These are phyloP conservation scores for Zoysia matrella DNA, from an alignment of 202 grass and related monocot genomes.

Conservation along the genomic window DNA sequence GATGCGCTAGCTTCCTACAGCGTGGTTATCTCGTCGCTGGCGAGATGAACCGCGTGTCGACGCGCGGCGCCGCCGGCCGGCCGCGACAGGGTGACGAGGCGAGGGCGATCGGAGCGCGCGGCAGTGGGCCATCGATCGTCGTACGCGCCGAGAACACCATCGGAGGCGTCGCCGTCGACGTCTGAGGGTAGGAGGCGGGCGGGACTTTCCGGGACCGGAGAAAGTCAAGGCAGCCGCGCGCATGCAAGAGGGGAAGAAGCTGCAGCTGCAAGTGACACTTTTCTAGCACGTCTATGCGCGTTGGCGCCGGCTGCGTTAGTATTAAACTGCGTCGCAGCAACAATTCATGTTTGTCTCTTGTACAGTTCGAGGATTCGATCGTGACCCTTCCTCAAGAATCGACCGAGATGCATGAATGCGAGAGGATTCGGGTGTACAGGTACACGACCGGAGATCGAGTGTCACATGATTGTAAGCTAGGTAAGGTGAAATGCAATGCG, in stretches of 20 bases:
- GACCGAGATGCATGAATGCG: not conserved
- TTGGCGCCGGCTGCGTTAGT: too few relatives aligned
- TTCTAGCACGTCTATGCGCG: slow-evolving; percentile 13
- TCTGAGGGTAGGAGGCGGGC: not conserved
- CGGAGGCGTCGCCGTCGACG: not conserved
- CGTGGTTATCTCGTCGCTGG: not conserved
- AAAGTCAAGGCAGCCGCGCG: not conserved
- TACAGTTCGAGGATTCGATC: not conserved
- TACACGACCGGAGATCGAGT: too few relatives aligned
- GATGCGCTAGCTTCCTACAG: too few relatives aligned
- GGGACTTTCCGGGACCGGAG: not conserved
- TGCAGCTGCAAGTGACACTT: not conserved
- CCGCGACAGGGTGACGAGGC: too few relatives aligned
- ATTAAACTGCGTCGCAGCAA: not conserved
- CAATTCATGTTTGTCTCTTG: too few relatives aligned
- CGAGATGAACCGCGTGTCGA: too few relatives aligned
- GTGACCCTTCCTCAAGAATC: too few relatives aligned
- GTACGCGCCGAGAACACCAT: not conserved
- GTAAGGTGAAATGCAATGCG: not conserved
- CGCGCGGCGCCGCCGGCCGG: too few relatives aligned
- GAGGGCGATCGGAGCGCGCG: too few relatives aligned
- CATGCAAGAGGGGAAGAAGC: not conserved
- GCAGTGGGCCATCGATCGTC: too few relatives aligned
- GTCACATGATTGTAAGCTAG: not conserved
- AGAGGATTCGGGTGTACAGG: too few relatives aligned